Evolutionary conservation across 257 asterid genomes (phyloP).

Genomic region (Ehretia macrophylla): DNA sequence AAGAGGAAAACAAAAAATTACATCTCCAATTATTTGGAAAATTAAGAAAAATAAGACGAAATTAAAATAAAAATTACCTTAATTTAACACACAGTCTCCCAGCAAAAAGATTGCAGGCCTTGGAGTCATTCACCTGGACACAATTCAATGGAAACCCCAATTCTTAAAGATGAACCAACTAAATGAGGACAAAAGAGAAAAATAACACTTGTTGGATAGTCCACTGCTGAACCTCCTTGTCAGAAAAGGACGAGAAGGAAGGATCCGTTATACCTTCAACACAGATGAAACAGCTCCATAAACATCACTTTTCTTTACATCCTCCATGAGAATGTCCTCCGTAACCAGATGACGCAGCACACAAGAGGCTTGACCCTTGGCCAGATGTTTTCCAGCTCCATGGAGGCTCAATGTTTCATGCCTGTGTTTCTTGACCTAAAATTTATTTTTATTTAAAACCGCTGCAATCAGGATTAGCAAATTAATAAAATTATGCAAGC

Average conservation of each 20-base stretch:
- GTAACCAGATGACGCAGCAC: conserved; percentile 81
- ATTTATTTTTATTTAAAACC: conserved; percentile 22
- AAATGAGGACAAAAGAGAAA: conserved; percentile 5
- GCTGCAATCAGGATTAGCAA: conserved; percentile 23
- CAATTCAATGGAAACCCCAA: conserved; percentile 17
- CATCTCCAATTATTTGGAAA: not conserved
- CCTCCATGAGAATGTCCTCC: conserved; percentile 85
- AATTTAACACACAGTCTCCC: conserved; percentile 61
- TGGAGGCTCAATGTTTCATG: conserved; percentile 77
- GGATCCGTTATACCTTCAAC: conserved; percentile 50
- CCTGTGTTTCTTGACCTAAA: conserved; percentile 93
- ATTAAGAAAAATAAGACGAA: conserved; percentile 1
- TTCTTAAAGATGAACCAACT: not conserved
- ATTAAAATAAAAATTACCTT: conserved; percentile 43
- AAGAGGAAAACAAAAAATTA: not conserved
- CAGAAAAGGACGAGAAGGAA: not conserved
- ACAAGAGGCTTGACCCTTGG: conserved; percentile 89
- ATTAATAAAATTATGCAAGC: conserved; percentile 12
- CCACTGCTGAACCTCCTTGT: conserved; percentile 3
- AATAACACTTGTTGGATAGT: conserved; percentile 1
- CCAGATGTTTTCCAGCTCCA: conserved; percentile 92
- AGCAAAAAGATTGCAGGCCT: conserved; percentile 48
- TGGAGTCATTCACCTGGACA: conserved; percentile 75
- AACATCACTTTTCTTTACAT: conserved; percentile 73
- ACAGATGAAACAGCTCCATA: conserved; percentile 88